A percentile compares a stretch with the other conserved stretches of the same genome.
These are phyloP conservation scores for Prunus mira DNA, from an alignment of 306 rosid genomes.

Conservation along the genomic window DNA sequence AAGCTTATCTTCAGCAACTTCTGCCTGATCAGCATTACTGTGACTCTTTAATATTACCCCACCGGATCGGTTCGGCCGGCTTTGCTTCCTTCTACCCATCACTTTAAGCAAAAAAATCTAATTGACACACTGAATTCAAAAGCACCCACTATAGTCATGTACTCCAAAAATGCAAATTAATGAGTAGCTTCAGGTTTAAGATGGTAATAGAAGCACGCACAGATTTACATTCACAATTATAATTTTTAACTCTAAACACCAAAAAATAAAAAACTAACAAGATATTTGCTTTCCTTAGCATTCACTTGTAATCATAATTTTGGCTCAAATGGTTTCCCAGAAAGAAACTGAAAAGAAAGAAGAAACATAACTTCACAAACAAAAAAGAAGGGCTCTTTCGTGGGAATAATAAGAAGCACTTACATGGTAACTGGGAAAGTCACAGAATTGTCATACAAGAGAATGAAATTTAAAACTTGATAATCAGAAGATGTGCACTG, in stretches of 20 bases:
- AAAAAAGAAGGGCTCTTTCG: neutral
- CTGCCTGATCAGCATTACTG: slow-evolving; percentile 33
- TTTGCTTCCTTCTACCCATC: slow-evolving; percentile 84
- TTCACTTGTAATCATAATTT: neutral
- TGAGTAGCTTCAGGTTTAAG: neutral
- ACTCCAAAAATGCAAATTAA: neutral
- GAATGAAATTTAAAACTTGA: neutral
- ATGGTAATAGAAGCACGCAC: neutral
- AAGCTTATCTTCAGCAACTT: slow-evolving; percentile 34
- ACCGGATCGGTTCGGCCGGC: slow-evolving; percentile 63
- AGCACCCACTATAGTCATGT: neutral
- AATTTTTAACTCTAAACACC: neutral
- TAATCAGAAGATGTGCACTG: neutral
- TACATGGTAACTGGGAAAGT: neutral
- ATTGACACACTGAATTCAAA: neutral
- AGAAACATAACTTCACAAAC: neutral
- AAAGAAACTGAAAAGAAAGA: neutral
- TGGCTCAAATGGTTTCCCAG: neutral
- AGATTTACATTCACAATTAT: neutral
- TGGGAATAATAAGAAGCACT: neutral
- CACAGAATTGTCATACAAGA: neutral
- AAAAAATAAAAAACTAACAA: neutral
- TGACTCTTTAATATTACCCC: slow-evolving; percentile 41
- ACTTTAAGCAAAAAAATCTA: slow-evolving; percentile 21
- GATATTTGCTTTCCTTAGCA: neutral